Evolutionary conservation across 1,284 basidiomycete species (phyloP), one percentile per base, ranked within the genome.

Genomic region (Cryptococcus amylolentus): DNA sequence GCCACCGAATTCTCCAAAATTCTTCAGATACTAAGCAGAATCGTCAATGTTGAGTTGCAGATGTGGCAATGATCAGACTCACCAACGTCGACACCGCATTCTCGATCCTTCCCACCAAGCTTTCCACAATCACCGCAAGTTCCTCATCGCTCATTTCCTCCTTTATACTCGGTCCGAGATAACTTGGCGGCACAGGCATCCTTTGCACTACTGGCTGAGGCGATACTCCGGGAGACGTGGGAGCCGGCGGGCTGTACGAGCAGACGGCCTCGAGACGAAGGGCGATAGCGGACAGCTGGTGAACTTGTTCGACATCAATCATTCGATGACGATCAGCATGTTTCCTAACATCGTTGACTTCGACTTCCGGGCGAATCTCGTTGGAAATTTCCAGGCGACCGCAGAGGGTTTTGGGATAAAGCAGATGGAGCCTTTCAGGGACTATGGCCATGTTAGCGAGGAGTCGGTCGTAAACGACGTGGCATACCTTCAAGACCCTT

Each of bases 181-280:
- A 76, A 31, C 83, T 80, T 0, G 86, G 84, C 58, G 91, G 84
- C 43, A 82, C 83, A 48, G 54, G 18, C 43, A 53, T 12, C 37
- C 31, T 35, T 13, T n/a, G 18, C 5, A 13, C 28, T 6, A 14
- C 31, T 9, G 23, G 8, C 16, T 47, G 43, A 41, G 35, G 49
- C 43, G 50, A 45, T 54, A 54, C 27, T 50, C 54, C 46, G 8
- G 55, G 54, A 26, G 47, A 49, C 8, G 18, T n/a, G 13, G 61
- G 51, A 8, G 70, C 54, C 31, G 31, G 10, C 76, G 8, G 78
- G 66, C 84, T 83, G 0, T 80, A 80, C 6, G 86, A 83, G 8
- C 88, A 84, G 13, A 95, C 81, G 2, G 88, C 85, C 78, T 98
- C 93, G 47, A 96, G 81, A 10, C 93, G 85, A 38, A 96, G 78